Base-by-base conservation (phyloP, 1,139 yeast genomes). In the Candida sojae region DNA sequence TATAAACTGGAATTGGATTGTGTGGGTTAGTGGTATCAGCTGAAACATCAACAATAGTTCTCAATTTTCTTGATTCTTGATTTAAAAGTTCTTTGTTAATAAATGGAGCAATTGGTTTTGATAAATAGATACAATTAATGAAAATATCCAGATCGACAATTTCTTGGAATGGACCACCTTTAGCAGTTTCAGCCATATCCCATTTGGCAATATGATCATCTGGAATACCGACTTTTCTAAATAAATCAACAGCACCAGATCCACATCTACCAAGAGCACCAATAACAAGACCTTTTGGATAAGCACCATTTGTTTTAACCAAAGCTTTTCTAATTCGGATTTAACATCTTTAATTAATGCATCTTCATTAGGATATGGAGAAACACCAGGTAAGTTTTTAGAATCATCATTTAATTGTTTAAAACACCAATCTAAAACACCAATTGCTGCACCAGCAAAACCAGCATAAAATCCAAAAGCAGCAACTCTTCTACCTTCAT, bases 231-330 rank as follows among this genome's bases (percentile, higher is more conserved):
- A 80, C 86, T 73, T 87, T 87, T 58, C 77, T 79, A 71, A 90
- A 82, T 52, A 91, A 77, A 58, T 88, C 95, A 57, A 89, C 75
- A 34, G 99, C 98, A 65, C 99, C 99, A n/a, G 96, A 84, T 49
- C 99, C 99, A 73, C 99, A 93, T 77, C 99, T 87, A 54, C 99
- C 99, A 52, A 92, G 79, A 26, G 99, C 99, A 63, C 99, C 99
- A 66, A 93, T 93, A 48, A 93, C 86, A 60, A 93, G 78, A 44
- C 87, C 89, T 47, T 79, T 86, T 55, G 98, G 99, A 58, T 73
- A 75, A 64, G 74, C 78, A 45, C 87, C 88, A 46, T 85, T 86
- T 45, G 72, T 79, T 60, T 79, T 77, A 42, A 67, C 74, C 53
- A 83, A 73, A 12, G 96, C 96, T 37, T 65, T 72, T 21, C 70